These are phyloP conservation scores for Metschnikowia matae DNA, from an alignment of 805 yeast genomes.

Conservation along the genomic window DNA sequence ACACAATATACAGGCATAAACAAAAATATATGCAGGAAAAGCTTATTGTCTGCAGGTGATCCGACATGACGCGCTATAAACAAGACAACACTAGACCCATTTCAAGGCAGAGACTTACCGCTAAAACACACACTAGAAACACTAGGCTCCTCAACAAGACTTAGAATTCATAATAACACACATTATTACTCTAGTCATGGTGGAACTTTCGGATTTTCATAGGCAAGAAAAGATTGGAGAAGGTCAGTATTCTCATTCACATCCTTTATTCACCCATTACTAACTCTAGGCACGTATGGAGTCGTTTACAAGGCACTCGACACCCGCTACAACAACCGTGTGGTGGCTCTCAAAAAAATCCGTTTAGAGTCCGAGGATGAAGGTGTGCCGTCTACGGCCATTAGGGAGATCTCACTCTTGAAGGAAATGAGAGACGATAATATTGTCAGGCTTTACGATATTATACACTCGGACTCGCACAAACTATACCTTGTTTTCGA, in stretches of 20 bases:
- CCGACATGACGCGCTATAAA: no score
- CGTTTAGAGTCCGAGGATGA: constrained; percentile 95
- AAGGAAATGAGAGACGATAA: constrained; percentile 93
- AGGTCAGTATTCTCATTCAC: constrained; percentile 40
- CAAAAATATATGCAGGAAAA: no score
- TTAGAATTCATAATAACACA: not conserved
- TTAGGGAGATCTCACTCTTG: constrained; percentile 88
- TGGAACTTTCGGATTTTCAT: constrained; percentile 86
- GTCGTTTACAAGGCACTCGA: constrained; percentile 96
- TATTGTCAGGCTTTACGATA: constrained; percentile 86
- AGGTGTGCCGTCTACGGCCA: constrained; percentile 98
- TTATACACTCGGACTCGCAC: constrained; percentile 91
- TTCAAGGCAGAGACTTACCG: no score
- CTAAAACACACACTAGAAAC: no score
- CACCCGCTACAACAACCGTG: constrained; percentile 81
- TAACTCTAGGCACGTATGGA: constrained; percentile 75
- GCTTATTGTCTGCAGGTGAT: no score
- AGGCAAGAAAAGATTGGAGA: constrained; percentile 96
- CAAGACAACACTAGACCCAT: no score
- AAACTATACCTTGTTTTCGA: constrained; percentile 92
- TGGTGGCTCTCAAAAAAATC: constrained; percentile 93
- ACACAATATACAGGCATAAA: not conserved
- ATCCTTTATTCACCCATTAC: not conserved
- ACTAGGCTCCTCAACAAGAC: no score
- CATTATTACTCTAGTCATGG: constrained; percentile 43